Evolutionary conservation across 306 rosid genomes (phyloP), one percentile per base, ranked within the genome.

Genomic region (Cicer cuneatum): DNA sequence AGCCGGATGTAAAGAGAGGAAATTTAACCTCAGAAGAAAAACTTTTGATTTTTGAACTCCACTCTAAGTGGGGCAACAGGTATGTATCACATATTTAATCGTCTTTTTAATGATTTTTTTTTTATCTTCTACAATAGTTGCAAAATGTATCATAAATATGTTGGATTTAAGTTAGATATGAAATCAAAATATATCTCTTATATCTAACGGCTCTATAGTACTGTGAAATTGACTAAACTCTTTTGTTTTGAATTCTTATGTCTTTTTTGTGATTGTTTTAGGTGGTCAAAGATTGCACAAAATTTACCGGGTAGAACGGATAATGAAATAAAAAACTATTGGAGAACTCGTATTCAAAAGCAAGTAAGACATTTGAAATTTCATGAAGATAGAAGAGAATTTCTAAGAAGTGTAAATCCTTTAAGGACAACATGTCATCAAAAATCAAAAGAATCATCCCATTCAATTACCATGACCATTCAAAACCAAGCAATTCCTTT

Each of bases 21-120:
- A 91, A 86, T 67, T 81, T 91, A 21, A 74, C 85, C 71, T 78
- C 87, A 2, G 69, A 87, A 66, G 97, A 91, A 49, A 92, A 89
- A 78, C 78, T 89, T 75, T 42, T 86, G 77, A 91, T 91, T 81
- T 86, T 91, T 83, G 90, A 91, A 53, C 95, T 91, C 67, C 97
- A 91, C 59, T 89, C 86, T 10, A 89, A 84, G 82, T 86, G 92
- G 97, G 97, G 97, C 10, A 91, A 89, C 74, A 91, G 90, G 97
- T 82, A 52, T 2, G 1, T 52, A 52, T 52, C 24, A 0, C 24
- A 15, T 45, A 45, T 11, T 52, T n/a, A 49, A 6, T 49, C 6
- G 1, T 49, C 56, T 49, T 49, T 49, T 7, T 13, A 7, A 49
- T n/a, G 5, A 12, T 42, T 10, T 43, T 43, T 42, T 10, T 43